Base-by-base conservation (phyloP, 257 asterid genomes). In the Solanum virginianum region DNA sequence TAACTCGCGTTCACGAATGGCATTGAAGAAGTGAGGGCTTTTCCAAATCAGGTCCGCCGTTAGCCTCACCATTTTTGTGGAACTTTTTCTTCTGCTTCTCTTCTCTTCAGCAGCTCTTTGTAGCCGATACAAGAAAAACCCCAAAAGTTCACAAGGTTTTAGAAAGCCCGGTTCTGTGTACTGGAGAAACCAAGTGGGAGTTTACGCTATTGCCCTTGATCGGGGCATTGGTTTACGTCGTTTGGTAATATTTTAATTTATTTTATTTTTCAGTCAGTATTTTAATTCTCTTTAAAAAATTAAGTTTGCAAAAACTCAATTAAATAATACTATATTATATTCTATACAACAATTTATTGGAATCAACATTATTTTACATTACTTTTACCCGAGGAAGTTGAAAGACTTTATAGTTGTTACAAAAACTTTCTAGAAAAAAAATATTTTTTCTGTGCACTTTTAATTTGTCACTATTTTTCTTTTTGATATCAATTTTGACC, bases 21-120 rank as follows among this genome's bases (percentile, higher is more conserved):
- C 98, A 83, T 96, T 96, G 93, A 94, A 96, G 60, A 96, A 96
- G 83, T 94, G 99, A 75, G 98, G 98, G 89, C 99, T 96, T 88
- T 96, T 95, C 97, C 98, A 89, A 32, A 96, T 91, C 85, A 96
- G 85, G 88, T 94, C 98, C 59, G 97, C 98, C 85, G 98, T 96
- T 85, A 94, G 62, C 79, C 99, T 89, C 93, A 96, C 99, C 99
- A 96, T 93, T 55, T 22, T 85, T 49, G 75, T 41, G 9, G 4
- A 43, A 66, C 77, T 14, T 36, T 14, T n/a, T n/a, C 84, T n/a
- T 26, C 24, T 53, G 22, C 74, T 29, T 32, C 54, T 14, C 70
- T 66, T 26, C 75, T 53, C 70, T 66, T 26, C 75, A 41, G 80
- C 79, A 39, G 86, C 68, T 60, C 68, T 60, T 60, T 10, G 16